Base-by-base conservation (phyloP, 805 yeast genomes). In the Zygoascus flipseniorum region DNA sequence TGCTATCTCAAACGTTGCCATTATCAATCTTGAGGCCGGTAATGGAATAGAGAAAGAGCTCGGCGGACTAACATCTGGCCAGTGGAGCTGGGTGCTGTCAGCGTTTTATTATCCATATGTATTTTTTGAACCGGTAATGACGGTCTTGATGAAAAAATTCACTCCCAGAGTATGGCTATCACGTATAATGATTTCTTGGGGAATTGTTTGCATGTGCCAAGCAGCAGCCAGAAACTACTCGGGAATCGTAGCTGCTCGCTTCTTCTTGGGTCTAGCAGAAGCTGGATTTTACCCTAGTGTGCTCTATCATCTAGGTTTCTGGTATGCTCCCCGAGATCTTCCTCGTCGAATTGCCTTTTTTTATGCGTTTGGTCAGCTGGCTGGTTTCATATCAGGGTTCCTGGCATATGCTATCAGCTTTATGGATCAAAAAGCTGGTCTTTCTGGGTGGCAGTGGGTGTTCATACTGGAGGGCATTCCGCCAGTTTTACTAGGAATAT, bases 181-280 rank as follows among this genome's bases (percentile, higher is more conserved):
- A 13, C 16, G 43, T 9, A 56, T 55, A 43, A 51, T 74, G 72
- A 18, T 58, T 66, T 4, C 28, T 13, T 65, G 67, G 65, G 69
- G 69, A 31, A 53, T 68, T 28, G 69, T 70, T 9, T 57, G 66
- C 35, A 65, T 71, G 31, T 63, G 65, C 16, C 64, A 67, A 49
- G 73, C 71, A 1, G 56, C 61, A 42, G 70, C 69, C 28, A 64
- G 63, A 51, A 62, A 57, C 55, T 62, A 62, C 54, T 57, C 60
- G 50, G 58, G 68, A 55, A 49, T 72, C 26, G 56, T 69, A 31
- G 69, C 69, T 8, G 63, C 75, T 42, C 76, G 75, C 14, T 64
- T 74, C 50, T 72, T 70, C 56, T 76, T 78, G 1, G 76, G 75
- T 16, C 65, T 73, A n/a, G 14, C n/a, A n/a, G 32, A 31, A 26